Percentiles rank a stretch among this genome's conserved stretches.
Conservation (phyloP, 2,329 filamentous ascomycete species). For the Hymenotorrendiella dingleyae region DNA sequence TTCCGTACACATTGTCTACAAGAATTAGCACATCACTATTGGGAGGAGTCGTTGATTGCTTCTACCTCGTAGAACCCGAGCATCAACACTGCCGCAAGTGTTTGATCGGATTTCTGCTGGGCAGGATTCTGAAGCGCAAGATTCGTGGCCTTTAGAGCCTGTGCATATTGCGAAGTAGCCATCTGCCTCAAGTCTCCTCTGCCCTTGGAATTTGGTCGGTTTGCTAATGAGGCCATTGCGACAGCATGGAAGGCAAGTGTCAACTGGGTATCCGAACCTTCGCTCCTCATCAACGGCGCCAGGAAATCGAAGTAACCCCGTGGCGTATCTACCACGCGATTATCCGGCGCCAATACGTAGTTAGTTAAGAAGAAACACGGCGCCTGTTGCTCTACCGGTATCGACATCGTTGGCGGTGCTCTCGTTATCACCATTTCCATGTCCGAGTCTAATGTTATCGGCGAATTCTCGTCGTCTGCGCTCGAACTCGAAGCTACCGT, state of each 20-base stretch:
- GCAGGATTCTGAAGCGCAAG: slow-evolving; percentile 46
- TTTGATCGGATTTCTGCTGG: slow-evolving; percentile 47
- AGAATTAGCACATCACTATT: slow-evolving; percentile 10
- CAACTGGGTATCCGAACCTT: slow-evolving; percentile 42
- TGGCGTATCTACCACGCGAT: slow-evolving; percentile 36
- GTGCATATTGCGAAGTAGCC: slow-evolving; percentile 48
- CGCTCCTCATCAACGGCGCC: slow-evolving; percentile 46
- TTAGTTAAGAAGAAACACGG: slow-evolving; percentile 56
- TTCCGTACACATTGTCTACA: slow-evolving; percentile 43
- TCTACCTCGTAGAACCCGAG: slow-evolving; percentile 53
- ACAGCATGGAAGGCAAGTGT: slow-evolving; percentile 54
- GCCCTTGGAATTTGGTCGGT: slow-evolving; percentile 37
- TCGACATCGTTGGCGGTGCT: slow-evolving; percentile 34
- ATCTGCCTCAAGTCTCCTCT: slow-evolving; percentile 28
- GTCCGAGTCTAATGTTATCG: slow-evolving; percentile 10
- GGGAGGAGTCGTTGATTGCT: not conserved
- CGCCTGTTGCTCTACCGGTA: slow-evolving; percentile 49
- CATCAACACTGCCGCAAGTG: slow-evolving; percentile 53
- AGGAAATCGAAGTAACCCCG: slow-evolving; percentile 55
- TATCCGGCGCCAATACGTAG: slow-evolving; percentile 49
- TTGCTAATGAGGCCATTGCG: slow-evolving; percentile 50
- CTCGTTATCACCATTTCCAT: slow-evolving; percentile 4
- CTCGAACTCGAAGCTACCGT: slow-evolving; percentile 5
- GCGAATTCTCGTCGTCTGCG: slow-evolving; percentile 1
- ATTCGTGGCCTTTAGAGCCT: slow-evolving; percentile 48